Conservation (phyloP, 1,284 basidiomycete genomes). For the Ustilago bromivora region DNA sequence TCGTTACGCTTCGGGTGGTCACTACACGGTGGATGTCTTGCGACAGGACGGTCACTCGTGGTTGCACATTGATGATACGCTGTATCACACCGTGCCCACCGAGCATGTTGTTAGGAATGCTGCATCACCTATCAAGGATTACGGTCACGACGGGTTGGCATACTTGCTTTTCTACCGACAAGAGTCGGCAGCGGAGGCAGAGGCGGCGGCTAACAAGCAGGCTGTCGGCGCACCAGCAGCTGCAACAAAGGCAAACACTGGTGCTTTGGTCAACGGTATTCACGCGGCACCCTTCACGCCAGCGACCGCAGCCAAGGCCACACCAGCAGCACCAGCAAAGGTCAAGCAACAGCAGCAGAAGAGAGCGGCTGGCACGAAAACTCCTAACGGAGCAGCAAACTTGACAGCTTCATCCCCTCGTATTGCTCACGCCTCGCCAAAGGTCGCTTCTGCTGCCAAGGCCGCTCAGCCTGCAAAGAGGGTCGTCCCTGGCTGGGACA, state of each 20-base stretch:
- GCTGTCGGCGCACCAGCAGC: background rate
- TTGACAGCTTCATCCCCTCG: conserved; percentile 33
- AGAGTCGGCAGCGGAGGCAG: conserved; percentile 43
- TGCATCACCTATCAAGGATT: conserved; percentile 59
- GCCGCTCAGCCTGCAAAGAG: conserved; percentile 17
- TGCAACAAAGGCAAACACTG: background rate
- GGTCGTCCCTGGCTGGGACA: conserved; percentile 41
- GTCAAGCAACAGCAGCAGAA: conserved; percentile 29
- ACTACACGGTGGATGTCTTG: conserved; percentile 93
- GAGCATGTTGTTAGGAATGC: conserved; percentile 81
- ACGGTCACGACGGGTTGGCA: conserved; percentile 72
- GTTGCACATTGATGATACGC: conserved; percentile 93
- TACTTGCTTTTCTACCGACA: conserved; percentile 87
- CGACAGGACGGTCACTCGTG: conserved; percentile 81
- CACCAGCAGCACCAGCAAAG: conserved; percentile 7
- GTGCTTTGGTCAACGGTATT: conserved; percentile 15
- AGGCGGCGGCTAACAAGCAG: conserved; percentile 10
- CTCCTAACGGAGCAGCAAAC: conserved; percentile 13
- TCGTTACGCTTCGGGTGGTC: conserved; percentile 87
- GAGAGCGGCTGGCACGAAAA: conserved; percentile 12
- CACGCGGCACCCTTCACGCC: conserved; percentile 10
- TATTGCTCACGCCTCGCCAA: conserved; percentile 23
- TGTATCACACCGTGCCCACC: conserved; percentile 75
- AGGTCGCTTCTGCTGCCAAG: conserved; percentile 3
- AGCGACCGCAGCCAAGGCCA: conserved; percentile 9